Base-by-base conservation (phyloP, 805 yeast species). In the Kodamaea jinghongensis region DNA sequence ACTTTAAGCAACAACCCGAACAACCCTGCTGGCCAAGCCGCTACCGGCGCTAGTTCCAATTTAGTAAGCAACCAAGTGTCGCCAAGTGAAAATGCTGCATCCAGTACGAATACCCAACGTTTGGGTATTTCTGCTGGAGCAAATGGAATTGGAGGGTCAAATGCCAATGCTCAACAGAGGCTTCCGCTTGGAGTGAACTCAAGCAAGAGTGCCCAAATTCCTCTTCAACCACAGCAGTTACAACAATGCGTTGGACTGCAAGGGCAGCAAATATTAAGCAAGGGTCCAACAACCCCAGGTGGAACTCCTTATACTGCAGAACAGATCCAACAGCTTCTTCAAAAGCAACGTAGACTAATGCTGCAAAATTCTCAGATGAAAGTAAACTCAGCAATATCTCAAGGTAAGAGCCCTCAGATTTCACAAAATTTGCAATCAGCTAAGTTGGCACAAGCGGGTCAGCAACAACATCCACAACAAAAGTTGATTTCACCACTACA, bases 231-330 rank as follows among this genome's bases (percentile, higher is more conserved):
- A 15, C 44, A n/a, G 35, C 39, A 25, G 23, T 36, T 32, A 41
- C 10, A 38, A 30, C 12, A 31, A 41, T 20, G 25, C 27, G 20
- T 45, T 10, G 27, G 41, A 12, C 40, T 29, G 26, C 38, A 37
- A 32, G 51, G 37, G n/a, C 50, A 42, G 31, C 48, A 37, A 28
- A 39, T 25, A 4, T 34, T 44, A 39, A 49, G 40, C 36, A 61
- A 60, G 38, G 46, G 70, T 26, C 69, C 79, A 4, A 66, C 76
- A 0, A 66, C 74, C 1, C 75, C 82, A 7, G 75, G 75, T 51
- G 81, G 81, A 3, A 69, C 77, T 0, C 79, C 79, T 7, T 75
- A 76, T 41, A 76, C 83, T 0, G 72, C 73, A 7, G 85, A 79
- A 43, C 86, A 80, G 48, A 57, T 79, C 10, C 84, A 79, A 50